Evolutionary conservation across 768 basidiomycete genomes (phyloP).

Genomic region (Boletus tomentosulus): DNA sequence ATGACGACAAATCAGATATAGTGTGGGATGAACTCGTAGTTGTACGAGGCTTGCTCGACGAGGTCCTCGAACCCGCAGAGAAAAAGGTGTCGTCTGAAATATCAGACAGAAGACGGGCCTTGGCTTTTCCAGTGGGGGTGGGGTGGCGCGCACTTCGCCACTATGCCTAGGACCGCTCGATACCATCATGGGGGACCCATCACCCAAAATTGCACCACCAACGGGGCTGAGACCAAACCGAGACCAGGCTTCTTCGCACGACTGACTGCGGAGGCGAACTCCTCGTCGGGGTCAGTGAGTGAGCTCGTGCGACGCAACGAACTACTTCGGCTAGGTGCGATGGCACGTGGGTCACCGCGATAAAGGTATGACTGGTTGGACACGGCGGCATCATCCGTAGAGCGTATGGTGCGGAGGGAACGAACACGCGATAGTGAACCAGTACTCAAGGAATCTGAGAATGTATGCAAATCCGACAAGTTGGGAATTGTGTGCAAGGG

Average conservation of each 20-base stretch:
- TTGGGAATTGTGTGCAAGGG: slow-evolving; percentile 69
- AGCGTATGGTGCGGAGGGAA: slow-evolving; percentile 58
- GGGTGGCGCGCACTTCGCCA: slow-evolving; percentile 41
- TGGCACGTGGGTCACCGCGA: slow-evolving; percentile 70
- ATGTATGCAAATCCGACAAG: slow-evolving; percentile 55
- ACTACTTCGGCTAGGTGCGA: slow-evolving; percentile 61
- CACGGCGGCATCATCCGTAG: slow-evolving; percentile 72
- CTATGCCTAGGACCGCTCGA: slow-evolving; percentile 57
- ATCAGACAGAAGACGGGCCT: slow-evolving; percentile 27
- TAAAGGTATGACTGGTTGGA: slow-evolving; percentile 65
- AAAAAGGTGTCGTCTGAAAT: slow-evolving; percentile 47
- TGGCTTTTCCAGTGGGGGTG: slow-evolving; percentile 38
- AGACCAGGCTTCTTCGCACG: slow-evolving; percentile 49
- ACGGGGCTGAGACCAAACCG: slow-evolving; percentile 43
- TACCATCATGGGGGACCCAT: slow-evolving; percentile 65
- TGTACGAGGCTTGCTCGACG: slow-evolving; percentile 26
- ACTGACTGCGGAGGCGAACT: slow-evolving; percentile 43
- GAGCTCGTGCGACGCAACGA: slow-evolving; percentile 63
- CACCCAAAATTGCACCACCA: slow-evolving; percentile 40
- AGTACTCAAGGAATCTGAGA: slow-evolving; percentile 40
- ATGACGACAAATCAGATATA: slow-evolving; percentile 30
- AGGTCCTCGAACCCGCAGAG: slow-evolving; percentile 36
- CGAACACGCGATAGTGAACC: slow-evolving; percentile 38
- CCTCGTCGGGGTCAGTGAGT: slow-evolving; percentile 70
- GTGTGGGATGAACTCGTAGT: slow-evolving; percentile 34